Evolutionary conservation across 2,329 filamentous ascomycete species (phyloP).

Genomic region (Coniochaeta ligniaria): DNA sequence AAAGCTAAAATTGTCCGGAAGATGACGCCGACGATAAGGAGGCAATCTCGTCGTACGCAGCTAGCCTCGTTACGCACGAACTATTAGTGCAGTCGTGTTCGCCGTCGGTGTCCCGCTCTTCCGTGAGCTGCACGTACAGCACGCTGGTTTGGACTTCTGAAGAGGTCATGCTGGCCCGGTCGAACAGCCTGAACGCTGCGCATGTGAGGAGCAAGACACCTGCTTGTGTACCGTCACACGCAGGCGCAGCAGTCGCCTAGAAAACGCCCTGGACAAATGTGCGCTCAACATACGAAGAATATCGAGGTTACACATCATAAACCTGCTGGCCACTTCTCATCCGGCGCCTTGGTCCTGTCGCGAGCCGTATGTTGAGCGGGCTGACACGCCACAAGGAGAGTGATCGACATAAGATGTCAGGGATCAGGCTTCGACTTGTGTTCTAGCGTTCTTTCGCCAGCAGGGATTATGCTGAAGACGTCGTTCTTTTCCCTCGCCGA

Average conservation of each 20-base stretch:
- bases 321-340: not conserved
- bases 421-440: not conserved
- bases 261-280: not conserved
- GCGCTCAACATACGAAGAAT: no score
- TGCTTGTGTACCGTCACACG: not conserved
- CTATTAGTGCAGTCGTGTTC: not conserved
- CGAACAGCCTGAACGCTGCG: not conserved
- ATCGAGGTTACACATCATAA: not conserved
- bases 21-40: not conserved
- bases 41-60: not conserved
- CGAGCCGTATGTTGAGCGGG: not conserved
- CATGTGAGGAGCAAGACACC: not conserved
- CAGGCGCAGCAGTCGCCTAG: not conserved
- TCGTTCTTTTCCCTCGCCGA: not conserved
- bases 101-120: not conserved
- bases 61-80: not conserved
- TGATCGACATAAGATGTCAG: not conserved
- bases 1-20: not conserved
- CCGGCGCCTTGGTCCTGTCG: not conserved
- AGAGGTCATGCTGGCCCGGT: not conserved
- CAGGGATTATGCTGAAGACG: not conserved
- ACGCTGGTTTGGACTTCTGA: not conserved
- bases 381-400: not conserved
- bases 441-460: not conserved
- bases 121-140: not conserved